These are phyloP conservation scores for Hypoxylon sp. DNA, from an alignment of 2,329 filamentous ascomycete genomes.

Conservation along the genomic window DNA sequence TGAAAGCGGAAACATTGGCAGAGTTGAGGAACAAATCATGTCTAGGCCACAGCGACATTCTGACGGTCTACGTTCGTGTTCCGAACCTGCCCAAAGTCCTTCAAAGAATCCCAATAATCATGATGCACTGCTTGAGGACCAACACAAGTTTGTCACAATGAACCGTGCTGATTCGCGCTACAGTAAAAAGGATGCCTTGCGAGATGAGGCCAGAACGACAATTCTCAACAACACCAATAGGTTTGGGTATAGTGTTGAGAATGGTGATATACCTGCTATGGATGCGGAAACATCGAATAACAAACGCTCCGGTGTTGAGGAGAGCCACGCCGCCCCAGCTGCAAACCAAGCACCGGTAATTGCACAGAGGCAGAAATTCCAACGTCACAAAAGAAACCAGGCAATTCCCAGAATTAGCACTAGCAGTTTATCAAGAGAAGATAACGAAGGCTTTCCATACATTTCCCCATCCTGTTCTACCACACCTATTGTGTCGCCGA, in stretches of 20 bases:
- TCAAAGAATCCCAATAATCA: constrained; percentile 7
- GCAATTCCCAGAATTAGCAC: constrained; percentile 49
- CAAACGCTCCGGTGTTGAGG: constrained; percentile 3
- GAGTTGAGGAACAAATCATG: constrained; percentile 7
- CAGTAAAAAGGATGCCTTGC: neutral
- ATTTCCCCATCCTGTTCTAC: constrained; percentile 51
- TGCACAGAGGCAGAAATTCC: constrained; percentile 36
- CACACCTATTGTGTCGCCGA: constrained; percentile 59
- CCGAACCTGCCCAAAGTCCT: constrained; percentile 29
- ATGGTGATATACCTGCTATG: neutral
- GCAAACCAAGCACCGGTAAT: constrained; percentile 6
- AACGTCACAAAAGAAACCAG: constrained; percentile 48
- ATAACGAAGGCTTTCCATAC: constrained; percentile 47
- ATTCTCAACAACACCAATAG: neutral
- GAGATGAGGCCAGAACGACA: neutral
- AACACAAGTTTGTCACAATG: constrained; percentile 20
- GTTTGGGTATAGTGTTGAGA: neutral
- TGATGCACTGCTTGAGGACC: constrained; percentile 7
- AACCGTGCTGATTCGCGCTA: constrained; percentile 10
- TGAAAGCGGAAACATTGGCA: constrained; percentile 14
- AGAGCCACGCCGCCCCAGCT: constrained; percentile 5
- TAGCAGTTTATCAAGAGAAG: constrained; percentile 43
- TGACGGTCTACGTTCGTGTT: constrained; percentile 33
- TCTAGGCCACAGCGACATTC: neutral
- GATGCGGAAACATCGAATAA: neutral